Base-by-base conservation (phyloP, 768 basidiomycete genomes). In the Leccinum aurantiacum region DNA sequence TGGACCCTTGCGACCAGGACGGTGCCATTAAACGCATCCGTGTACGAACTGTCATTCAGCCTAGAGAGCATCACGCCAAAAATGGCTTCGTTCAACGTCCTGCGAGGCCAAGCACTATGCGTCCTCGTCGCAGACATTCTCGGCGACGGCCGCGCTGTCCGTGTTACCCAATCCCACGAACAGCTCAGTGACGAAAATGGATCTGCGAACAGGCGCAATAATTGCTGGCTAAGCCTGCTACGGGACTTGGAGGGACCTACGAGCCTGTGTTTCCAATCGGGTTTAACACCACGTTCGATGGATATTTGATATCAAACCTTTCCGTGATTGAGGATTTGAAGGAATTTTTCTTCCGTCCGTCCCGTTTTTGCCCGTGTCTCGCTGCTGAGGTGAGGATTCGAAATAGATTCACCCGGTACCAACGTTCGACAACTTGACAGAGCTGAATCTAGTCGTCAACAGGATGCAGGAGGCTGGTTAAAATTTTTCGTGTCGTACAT, bases 351-450 rank as follows among this genome's bases (percentile, higher is more conserved):
- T 5, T 35, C 33, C 54, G 44, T 25, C 3, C 1, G 47, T 13
- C 11, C n/a, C 11, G 37, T 27, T 19, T n/a, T 19, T 44, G 4
- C 6, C 44, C 7, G 22, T 6, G 25, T n/a, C 7, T 38, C 55
- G 0, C 5, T 54, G 9, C 38, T 65, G 58, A 65, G 57, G 2
- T 2, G 10, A 48, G 51, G 7, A 17, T 41, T 9, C 3, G 37
- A 41, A 55, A 31, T 53, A 80, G 86, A 79, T 92, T 17, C 91
- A 93, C 66, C 86, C 88, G 2, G 75, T 90, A 4, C 90, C 91
- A 0, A 72, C 82, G 0, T 91, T 87, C 61, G 79, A 79, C 61
- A 84, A 88, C 64, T 61, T 85, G 35, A 84, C 86, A 0, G 79
- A 78, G 0, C 73, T 91, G 0, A 79, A 84, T 35, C 59, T 77